Conservation (phyloP, 2,329 filamentous ascomycete genomes). For the Pestalotiopsis sp. region DNA sequence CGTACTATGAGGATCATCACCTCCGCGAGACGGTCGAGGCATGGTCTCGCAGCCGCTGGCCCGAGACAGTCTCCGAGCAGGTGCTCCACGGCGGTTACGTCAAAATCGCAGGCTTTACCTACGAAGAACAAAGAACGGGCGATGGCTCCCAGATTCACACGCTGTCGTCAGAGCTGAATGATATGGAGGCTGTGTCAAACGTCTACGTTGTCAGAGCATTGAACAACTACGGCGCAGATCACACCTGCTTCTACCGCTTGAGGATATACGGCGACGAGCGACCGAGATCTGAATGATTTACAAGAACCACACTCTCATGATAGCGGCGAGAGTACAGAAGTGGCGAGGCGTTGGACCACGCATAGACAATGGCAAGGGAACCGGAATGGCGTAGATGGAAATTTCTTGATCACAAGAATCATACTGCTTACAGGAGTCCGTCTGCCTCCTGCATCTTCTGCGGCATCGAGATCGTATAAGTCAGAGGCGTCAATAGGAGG, state of each 20-base stretch:
- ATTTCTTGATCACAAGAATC: not conserved
- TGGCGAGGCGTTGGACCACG: not conserved
- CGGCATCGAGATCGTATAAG: not conserved
- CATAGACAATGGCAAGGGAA: slow-evolving; percentile 1
- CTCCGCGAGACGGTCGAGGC: slow-evolving; percentile 43
- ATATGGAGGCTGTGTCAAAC: slow-evolving; percentile 51
- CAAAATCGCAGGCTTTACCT: slow-evolving; percentile 61
- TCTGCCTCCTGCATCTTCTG: not conserved
- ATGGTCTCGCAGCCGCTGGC: slow-evolving; percentile 47
- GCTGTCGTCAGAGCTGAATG: slow-evolving; percentile 52
- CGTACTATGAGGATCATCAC: slow-evolving; percentile 52
- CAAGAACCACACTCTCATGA: not conserved
- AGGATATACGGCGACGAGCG: slow-evolving; percentile 54
- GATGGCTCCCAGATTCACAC: slow-evolving; percentile 55
- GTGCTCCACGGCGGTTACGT: slow-evolving; percentile 48
- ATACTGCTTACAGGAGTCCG: not conserved
- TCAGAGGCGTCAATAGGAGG: not conserved
- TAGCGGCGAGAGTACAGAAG: not conserved
- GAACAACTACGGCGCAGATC: slow-evolving; percentile 62
- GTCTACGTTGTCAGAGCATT: slow-evolving; percentile 57
- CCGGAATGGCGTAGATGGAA: slow-evolving; percentile 8
- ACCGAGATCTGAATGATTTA: slow-evolving; percentile 16
- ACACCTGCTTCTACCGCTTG: slow-evolving; percentile 70
- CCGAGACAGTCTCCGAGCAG: slow-evolving; percentile 28
- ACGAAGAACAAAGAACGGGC: slow-evolving; percentile 46